Base-by-base conservation (phyloP, 768 basidiomycete species). In the Infundibulicybe gibba region DNA sequence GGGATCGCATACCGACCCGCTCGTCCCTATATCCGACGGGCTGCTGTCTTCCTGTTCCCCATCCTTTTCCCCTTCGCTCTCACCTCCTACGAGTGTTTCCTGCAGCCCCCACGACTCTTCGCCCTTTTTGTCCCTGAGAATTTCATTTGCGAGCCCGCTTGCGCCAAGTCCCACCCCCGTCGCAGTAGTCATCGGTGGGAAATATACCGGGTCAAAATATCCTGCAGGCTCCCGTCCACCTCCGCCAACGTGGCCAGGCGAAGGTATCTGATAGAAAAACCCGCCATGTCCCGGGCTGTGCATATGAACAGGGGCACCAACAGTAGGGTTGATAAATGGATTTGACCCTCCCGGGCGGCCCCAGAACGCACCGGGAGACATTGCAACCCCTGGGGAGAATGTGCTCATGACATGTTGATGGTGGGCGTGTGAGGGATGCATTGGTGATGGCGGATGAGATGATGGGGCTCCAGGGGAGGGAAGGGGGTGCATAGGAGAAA, bases 291-390 rank as follows among this genome's bases (percentile, higher is more conserved):
- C 55, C 20, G 51, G 44, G 34, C 52, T 54, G 31, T 44, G 49
- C 43, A 50, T 49, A 53, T 69, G 70, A 17, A 75, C 71, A 10
- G 75, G 75, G 16, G 72, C 74, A 2, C 75, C 75, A 2, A 75
- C 73, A 31, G 75, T 70, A 3, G 72, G 66, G 41, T 75, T 74
- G 39, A 74, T 73, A 44, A 63, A 64, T 25, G 72, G 69, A 45
- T 75, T 72, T 40, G 63, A 55, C 15, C 58, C 63, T 10, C 72
- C 77, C 31, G 76, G 81, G 53, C 66, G 79, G 41, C 78, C 85
- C 81, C 82, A 92, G 64, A 85, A 87, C 33, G 80, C 79, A 12
- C 83, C 86, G 21, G 88, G 87, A 13, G 79, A 81, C 77, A 90
- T 85, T 13, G 81, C 72, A 11, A 80, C 71, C 19, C 80, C 83